These are phyloP conservation scores for Sugiyamaella smithiae DNA, from an alignment of 805 yeast species.

Conservation along the genomic window DNA sequence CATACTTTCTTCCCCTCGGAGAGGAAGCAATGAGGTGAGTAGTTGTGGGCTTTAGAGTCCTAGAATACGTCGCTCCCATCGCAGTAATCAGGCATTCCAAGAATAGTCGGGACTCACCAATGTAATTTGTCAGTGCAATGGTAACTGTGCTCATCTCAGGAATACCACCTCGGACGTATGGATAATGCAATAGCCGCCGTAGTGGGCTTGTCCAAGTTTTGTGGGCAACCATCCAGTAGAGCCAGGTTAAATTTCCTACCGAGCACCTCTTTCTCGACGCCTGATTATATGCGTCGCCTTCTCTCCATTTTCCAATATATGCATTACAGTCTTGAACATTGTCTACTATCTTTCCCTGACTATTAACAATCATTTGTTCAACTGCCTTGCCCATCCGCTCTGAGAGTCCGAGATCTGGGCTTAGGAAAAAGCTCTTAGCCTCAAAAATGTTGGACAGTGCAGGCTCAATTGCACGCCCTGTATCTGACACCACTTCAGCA, in stretches of 20 bases:
- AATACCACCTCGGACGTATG: conserved; percentile 53
- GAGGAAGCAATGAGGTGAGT: conserved; percentile 71
- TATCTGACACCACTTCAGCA: not conserved
- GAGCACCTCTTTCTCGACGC: conserved; percentile 43
- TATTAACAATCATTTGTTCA: conserved; percentile 42
- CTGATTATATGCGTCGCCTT: conserved; percentile 51
- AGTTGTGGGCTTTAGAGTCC: conserved; percentile 56
- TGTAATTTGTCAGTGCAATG: conserved; percentile 73
- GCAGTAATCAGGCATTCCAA: conserved; percentile 59
- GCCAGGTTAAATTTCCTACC: conserved; percentile 74
- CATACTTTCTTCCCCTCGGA: conserved; percentile 68
- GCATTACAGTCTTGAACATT: conserved; percentile 38
- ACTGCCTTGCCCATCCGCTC: conserved; percentile 42
- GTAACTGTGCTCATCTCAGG: conserved; percentile 52
- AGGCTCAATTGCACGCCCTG: not conserved
- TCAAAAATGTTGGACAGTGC: conserved; percentile 31
- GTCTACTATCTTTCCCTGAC: conserved; percentile 53
- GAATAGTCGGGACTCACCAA: conserved; percentile 80
- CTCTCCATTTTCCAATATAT: conserved; percentile 61
- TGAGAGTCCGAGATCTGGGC: conserved; percentile 56
- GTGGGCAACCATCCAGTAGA: conserved; percentile 61
- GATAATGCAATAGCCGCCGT: conserved; percentile 63
- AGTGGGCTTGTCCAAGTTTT: conserved; percentile 55
- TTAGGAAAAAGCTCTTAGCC: conserved; percentile 49
- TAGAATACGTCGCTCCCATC: conserved; percentile 76